Evolutionary conservation across 306 rosid species (phyloP), one percentile per base, ranked within the genome.

Genomic region (Sphenostylis stenocarpa): DNA sequence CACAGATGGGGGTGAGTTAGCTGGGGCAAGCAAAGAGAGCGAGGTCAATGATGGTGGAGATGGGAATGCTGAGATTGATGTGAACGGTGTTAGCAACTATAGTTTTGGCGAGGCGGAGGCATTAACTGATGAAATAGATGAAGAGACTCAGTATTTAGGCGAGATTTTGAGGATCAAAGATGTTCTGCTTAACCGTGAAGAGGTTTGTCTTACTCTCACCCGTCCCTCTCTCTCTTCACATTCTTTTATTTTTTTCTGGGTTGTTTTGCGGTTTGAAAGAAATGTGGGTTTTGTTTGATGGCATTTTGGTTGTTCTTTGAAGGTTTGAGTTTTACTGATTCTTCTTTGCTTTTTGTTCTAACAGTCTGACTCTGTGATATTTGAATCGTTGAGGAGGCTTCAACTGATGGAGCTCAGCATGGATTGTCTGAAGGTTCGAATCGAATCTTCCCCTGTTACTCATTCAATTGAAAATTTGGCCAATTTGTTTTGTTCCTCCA

Each of bases 91-190:
- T 31, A 86, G 88, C 81, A 94, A 85, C 79, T 87, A 74, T 55
- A 88, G 91, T 86, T 89, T 74, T 79, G 94, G 85, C 7, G 96
- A 90, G 17, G 97, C 96, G 21, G 98, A 95, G 85, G 99, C 97
- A 80, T 82, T 95, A 79, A 95, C 94, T 57, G 97, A 91, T 84
- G 91, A 88, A 83, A 89, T 95, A 76, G 99, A 95, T 49, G 82
- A 91, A 66, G 87, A 87, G 69, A 87, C 94, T 77, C 85, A 83
- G 72, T 75, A 66, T 85, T 53, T 86, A 24, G 91, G 21, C 13
- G 99, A 95, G 84, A 86, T 92, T 55, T 31, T 85, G 71, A 95
- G 97, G 94, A 95, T 95, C 87, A 88, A 68, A 75, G 90, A 84
- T 43, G 39, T 92, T 80, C 83, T 92, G 4, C 52, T 4, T 7